Evolutionary conservation across 2,329 filamentous ascomycete species (phyloP), one percentile per base, ranked within the genome.

Genomic region (Teratosphaeria nubilosa): DNA sequence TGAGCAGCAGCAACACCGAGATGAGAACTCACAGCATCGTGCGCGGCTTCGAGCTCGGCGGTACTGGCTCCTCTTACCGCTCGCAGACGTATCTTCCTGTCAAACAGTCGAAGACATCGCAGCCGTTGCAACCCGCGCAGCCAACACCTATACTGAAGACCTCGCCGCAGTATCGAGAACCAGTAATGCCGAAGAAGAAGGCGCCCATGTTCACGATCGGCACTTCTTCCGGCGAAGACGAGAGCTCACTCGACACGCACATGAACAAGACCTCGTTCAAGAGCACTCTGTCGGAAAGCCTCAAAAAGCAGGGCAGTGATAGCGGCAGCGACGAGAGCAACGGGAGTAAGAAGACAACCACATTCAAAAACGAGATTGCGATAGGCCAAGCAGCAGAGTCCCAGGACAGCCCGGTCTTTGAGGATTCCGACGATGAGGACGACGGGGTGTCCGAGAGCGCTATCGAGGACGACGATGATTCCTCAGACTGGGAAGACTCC

Each of bases 11-110:
- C 30, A 81, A 80, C 1, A 84, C 82, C 11, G 82, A 83, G 54
- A 74, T 84, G 62, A 80, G 81, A 65, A 78, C 80, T 14, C 81
- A 85, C 60, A 91, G 86, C 62, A 82, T 96, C 59, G 86, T 96
- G 56, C 88, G 89, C 63, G 91, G 91, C 59, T 96, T 96, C 74
- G 89, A 88, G 5, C 89, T 88, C 1, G 86, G 87, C 27, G 84
- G 86, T 60, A 79, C 87, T 50, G 86, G 85, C 10, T 86, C 84
- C 1, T 88, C 85, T 0, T 84, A 85, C 66, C 82, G 85, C 64
- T 86, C 77, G 62, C 82, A 78, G 67, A 83, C 74, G 61, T 80
- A 81, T 63, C 75, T 86, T 31, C 24, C 53, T 5, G 51, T 30
- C 13, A 16, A 11, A 16, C 31, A 45, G 22, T 7, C 53, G 13